phyloP scores from a whole-genome alignment of 78 protist species.

The Bodo saltans region DNA sequence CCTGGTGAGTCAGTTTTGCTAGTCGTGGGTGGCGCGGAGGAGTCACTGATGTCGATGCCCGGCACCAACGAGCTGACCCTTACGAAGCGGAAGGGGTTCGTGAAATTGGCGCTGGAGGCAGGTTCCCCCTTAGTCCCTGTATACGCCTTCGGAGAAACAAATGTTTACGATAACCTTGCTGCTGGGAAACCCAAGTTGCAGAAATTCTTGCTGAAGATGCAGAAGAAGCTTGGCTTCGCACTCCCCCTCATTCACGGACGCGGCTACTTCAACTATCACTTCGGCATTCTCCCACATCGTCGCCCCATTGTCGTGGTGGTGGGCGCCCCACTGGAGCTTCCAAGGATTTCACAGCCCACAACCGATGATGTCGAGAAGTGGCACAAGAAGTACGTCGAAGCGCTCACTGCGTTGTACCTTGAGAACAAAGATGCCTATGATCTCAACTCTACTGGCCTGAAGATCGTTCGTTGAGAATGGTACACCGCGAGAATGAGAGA shows the following conservation, averaged over 20 bases:
- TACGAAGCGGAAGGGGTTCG: conserved; percentile 43
- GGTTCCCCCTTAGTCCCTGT: conserved; percentile 42
- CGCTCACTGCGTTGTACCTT: not conserved
- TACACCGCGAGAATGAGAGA: too few species aligned
- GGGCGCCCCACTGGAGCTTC: conserved; percentile 25
- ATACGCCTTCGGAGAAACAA: conserved; percentile 51
- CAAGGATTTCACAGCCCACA: not conserved
- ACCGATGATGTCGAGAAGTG: not conserved
- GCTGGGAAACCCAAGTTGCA: not conserved
- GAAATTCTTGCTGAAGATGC: not conserved
- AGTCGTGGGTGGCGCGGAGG: conserved; percentile 63
- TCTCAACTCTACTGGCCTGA: too few species aligned
- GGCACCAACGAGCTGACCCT: conserved; percentile 41
- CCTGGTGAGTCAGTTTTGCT: conserved; percentile 25
- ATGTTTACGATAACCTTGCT: conserved; percentile 10
- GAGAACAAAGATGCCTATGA: not conserved
- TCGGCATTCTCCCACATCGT: conserved; percentile 18
- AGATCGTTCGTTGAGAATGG: too few species aligned
- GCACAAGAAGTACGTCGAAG: conserved; percentile 15
- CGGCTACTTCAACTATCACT: conserved; percentile 23
- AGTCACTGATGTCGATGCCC: conserved; percentile 46
- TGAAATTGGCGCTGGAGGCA: conserved; percentile 29
- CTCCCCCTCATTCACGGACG: conserved; percentile 39
- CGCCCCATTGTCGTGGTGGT: conserved; percentile 19
- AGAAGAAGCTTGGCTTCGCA: conserved; percentile 34